Evolutionary conservation across 805 yeast species (phyloP), one percentile per base, ranked within the genome.

Genomic region (Yueomyces sp.): DNA sequence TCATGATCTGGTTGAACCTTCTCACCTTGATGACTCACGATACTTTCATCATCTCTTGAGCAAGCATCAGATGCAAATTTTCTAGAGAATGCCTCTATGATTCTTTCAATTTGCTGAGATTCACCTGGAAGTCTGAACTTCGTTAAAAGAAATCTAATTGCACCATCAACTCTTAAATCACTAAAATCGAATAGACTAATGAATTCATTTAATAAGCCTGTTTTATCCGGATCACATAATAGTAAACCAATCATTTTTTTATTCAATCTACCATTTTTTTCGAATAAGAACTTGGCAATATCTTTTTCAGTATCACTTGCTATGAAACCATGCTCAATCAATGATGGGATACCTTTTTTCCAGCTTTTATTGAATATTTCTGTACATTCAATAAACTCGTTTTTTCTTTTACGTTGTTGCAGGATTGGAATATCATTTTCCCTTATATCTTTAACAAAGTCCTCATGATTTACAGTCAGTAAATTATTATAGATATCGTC

Each of bases 81-180:
- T 38, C 77, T 79, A 3, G 94, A 87, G 62, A 92, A 92, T 4
- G 77, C 69, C 54, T 90, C 96, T 30, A 92, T 81, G 12, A 90
- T 76, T 54, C 96, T 73, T 60, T 92, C 98, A 58, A 92, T 92
- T 60, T 86, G 96, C 56, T 87, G 97, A 0, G 96, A 83, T 64
- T 92, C 99, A 47, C 99, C 99, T 1, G 97, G 97, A 41, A 92
- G 70, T 60, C 98, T 75, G 57, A 92, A 90, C 26, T 83, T 75
- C 45, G 84, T 82, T 51, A 94, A 68, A 47, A 92, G 62, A 44
- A 84, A 70, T 54, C 99, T 73, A 42, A 92, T 67, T 0, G 96
- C 96, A 62, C 90, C 96, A 61, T 92, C 99, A 2, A 94, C 90
- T 55, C 98, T 71, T 52, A 83, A 67, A 26, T 76, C 81, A 36